Base-by-base conservation (phyloP, 2,329 filamentous ascomycete species). In the Cryphonectria carpinicola region DNA sequence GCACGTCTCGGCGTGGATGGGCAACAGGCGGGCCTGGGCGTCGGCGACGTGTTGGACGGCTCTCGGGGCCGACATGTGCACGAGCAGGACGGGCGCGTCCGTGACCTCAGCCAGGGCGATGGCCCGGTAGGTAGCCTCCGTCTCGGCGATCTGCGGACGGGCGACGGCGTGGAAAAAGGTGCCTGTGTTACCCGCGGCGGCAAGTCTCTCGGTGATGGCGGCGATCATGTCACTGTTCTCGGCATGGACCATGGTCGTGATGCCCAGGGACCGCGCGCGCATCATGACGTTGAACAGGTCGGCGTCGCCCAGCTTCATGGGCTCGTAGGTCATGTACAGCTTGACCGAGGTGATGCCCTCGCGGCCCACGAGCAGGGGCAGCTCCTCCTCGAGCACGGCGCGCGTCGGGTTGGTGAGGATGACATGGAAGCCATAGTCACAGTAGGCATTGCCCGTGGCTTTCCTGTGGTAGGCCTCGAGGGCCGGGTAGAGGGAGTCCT, bases 381-480 rank as follows among this genome's bases (percentile, higher is more conserved):
- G 76, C 72, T 86, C 84, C 0, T 84, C 79, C 1, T 79, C 76
- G 0, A 86, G 78, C 11, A 84, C 81, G 1, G 78, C 64, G 0
- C 78, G 75, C 0, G 77, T 83, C 0, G 84, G 83, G 66, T 86
- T 85, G 0, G 84, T 82, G 37, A 86, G 77, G 66, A 87, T 84
- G 65, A 86, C 77, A 72, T 89, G 86, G 73, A 88, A 86, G 3
- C 84, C 83, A 73, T 89, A 89, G 76, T 89, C 87, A 72, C 84
- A 85, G 75, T 87, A 88, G 49, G 71, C 64, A 35, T 72, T 72
- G 0, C 64, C 69, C 2, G 64, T 66, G 32, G 71, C 69, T 14
- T 71, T 71, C 17, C 25, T 69, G 46, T 72, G 71, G 41, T 72
- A 72, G 17, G 63, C 69, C 22, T 58, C 39, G 4, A 72, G 22